These are phyloP conservation scores for Helichrysum umbraculigerum DNA, from an alignment of 129 eudicot genomes.

Conservation along the genomic window DNA sequence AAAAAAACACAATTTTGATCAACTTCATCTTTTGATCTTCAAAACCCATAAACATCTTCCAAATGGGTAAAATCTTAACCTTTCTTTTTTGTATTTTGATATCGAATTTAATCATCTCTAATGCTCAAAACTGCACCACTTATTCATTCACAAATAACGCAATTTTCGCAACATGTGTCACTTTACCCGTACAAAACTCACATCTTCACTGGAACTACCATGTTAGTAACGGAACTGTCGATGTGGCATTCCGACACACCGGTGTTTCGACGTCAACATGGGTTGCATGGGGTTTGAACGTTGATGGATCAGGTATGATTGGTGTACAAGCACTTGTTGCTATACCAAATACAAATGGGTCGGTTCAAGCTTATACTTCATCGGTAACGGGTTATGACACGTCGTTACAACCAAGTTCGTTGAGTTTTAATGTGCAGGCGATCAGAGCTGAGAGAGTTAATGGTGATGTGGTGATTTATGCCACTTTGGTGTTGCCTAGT, in stretches of 20 bases:
- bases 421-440: constrained; percentile 62
- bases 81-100: constrained; percentile 27
- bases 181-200: constrained; percentile 52
- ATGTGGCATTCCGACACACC: constrained; percentile 63
- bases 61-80: constrained; percentile 35
- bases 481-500: constrained; percentile 55
- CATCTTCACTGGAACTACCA: constrained; percentile 74
- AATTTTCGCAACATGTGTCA: constrained; percentile 41
- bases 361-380: constrained; percentile 48
- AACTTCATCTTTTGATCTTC: not conserved
- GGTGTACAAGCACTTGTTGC: constrained; percentile 74
- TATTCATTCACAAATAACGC: constrained; percentile 46
- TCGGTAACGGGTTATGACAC: constrained; percentile 29
- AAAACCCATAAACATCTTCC: constrained; percentile 14
- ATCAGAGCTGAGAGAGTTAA: constrained; percentile 39
- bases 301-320: constrained; percentile 40
- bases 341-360: constrained; percentile 43
- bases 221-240: constrained; percentile 48
- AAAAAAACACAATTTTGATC: constrained; percentile 8
- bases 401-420: constrained; percentile 14
- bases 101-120: constrained; percentile 28
- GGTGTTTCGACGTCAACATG: constrained; percentile 50
- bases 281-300: constrained; percentile 86
- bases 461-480: constrained; percentile 59
- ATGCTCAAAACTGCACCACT: constrained; percentile 49